Base-by-base conservation (phyloP, 139 green algal genomes). In the Closterium sp. region DNA sequence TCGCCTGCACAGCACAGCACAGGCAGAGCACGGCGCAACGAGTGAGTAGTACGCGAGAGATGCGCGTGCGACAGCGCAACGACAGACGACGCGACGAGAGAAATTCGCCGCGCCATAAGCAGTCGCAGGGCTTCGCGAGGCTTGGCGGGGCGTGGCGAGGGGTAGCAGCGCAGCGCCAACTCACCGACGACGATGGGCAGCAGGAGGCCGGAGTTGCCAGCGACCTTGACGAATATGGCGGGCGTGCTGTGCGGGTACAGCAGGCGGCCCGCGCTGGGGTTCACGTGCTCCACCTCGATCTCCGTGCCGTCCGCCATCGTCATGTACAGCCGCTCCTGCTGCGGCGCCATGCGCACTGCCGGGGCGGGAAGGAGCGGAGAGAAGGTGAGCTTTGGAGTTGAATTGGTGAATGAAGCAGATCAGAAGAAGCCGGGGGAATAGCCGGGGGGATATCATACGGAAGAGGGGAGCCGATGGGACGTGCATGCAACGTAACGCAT, bases 111-210 rank as follows among this genome's bases (percentile, higher is more conserved):
- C n/a, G n/a, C n/a, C n/a, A n/a, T n/a, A n/a, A n/a, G n/a, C n/a
- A n/a, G n/a, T n/a, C n/a, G n/a, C n/a, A n/a, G n/a, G n/a, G n/a
- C n/a, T n/a, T n/a, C n/a, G n/a, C n/a, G n/a, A n/a, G n/a, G n/a
- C n/a, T n/a, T n/a, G n/a, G n/a, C n/a, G n/a, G n/a, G n/a, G n/a
- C n/a, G n/a, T n/a, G n/a, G n/a, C n/a, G n/a, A n/a, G n/a, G n/a
- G n/a, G n/a, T n/a, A n/a, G n/a, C n/a, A n/a, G n/a, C 55, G 55
- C 83, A 33, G 30, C 83, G 10, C 64, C 10, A 88, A 89, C 90
- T 86, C 43, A 92, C 84, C 91, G 31, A 94, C 92, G 28, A 94
- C 90, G 91, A 93, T 93, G 25, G 90, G 90, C 30, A 93, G 90
- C 90, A 93, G 92, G 25, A 93, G 90, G 28, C 93, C 31, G 25